Evolutionary conservation across 805 yeast genomes (phyloP).

Genomic region (Ogataea minuta): DNA sequence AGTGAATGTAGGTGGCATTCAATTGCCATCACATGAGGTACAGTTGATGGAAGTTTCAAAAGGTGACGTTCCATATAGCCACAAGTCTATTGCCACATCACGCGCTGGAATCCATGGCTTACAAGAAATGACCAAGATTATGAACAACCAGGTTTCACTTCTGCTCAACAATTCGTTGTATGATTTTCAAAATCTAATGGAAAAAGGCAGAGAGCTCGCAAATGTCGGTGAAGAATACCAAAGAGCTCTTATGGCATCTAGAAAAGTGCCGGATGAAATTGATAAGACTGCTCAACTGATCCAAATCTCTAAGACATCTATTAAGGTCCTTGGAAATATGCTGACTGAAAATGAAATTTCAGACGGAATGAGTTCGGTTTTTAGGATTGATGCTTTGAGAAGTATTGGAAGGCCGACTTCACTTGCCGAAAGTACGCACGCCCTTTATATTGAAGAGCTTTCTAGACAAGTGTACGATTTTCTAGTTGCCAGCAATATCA

Average conservation of each 20-base stretch:
- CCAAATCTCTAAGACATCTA: constrained; percentile 30
- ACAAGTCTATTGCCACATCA: constrained; percentile 7
- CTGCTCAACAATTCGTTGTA: constrained; percentile 67
- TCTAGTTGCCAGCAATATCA: constrained; percentile 42
- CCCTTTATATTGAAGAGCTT: constrained; percentile 52
- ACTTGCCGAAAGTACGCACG: constrained; percentile 14
- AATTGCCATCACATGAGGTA: constrained; percentile 6
- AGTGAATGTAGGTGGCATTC: constrained; percentile 38
- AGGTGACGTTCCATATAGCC: not conserved
- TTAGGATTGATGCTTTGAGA: not conserved
- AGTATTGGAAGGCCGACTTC: not conserved
- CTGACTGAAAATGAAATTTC: constrained; percentile 30
- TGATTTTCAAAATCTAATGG: constrained; percentile 73
- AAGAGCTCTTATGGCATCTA: constrained; percentile 20
- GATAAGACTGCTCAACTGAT: constrained; percentile 28
- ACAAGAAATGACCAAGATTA: constrained; percentile 53
- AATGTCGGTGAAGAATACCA: constrained; percentile 49
- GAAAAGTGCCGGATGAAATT: constrained; percentile 17
- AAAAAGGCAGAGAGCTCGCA: constrained; percentile 73
- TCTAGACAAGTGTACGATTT: constrained; percentile 80
- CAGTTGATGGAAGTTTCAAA: not conserved
- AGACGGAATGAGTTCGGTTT: constrained; percentile 5
- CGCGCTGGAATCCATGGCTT: constrained; percentile 69
- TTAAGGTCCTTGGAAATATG: constrained; percentile 29
- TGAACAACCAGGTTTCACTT: constrained; percentile 55